Evolutionary conservation across 2,329 filamentous ascomycete genomes (phyloP).

Genomic region (Aspergillus ibericus): DNA sequence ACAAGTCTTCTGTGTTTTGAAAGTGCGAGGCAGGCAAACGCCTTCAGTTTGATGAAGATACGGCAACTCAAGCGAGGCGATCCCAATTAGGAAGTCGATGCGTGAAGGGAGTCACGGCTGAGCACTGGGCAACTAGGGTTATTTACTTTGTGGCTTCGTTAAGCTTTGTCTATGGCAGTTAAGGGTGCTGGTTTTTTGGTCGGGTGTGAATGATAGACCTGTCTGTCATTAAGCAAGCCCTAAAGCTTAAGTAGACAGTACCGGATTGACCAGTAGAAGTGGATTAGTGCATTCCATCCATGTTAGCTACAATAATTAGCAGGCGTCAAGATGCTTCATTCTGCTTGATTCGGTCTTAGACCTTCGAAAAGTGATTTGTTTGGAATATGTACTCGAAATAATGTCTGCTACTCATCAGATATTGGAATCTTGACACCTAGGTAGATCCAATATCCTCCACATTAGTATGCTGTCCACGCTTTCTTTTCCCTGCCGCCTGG

Average conservation of each 20-base stretch:
- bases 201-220: background rate
- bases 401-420: background rate
- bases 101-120: constrained; percentile 8
- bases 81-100: constrained; percentile 14
- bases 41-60: constrained; percentile 10
- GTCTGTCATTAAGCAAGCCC: too few relatives aligned
- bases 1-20: background rate
- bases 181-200: background rate
- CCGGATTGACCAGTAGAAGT: too few relatives aligned
- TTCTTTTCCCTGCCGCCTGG: constrained; percentile 32
- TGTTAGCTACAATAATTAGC: too few relatives aligned
- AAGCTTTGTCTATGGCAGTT: background rate
- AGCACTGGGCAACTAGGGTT: background rate
- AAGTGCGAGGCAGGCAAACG: constrained; percentile 7
- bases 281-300: too few relatives aligned
- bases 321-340: too few relatives aligned
- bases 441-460: constrained; percentile 3
- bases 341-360: background rate
- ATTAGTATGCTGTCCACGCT: constrained; percentile 24
- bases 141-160: background rate
- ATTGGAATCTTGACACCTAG: background rate
- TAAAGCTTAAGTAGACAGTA: too few relatives aligned
- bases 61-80: constrained; percentile 17
- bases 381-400: background rate
- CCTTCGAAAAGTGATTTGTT: background rate